These are phyloP conservation scores for Eucalyptus curtisii DNA, from an alignment of 345 rosid species.

Conservation along the genomic window DNA sequence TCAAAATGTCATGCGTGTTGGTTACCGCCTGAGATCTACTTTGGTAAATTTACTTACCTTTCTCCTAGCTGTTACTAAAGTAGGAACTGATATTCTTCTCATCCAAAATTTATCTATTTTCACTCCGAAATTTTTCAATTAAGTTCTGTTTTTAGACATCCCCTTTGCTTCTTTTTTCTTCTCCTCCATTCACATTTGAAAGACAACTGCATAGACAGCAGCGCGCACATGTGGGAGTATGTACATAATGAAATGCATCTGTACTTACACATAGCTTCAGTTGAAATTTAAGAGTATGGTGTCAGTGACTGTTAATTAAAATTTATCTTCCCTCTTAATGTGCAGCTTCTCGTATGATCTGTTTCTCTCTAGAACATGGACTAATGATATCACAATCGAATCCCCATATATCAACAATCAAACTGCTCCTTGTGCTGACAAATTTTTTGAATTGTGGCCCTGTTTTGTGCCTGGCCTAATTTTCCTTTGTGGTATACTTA, in stretches of 20 bases:
- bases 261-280: neutral
- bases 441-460: neutral
- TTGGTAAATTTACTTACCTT: slow-evolving; percentile 43
- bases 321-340: neutral
- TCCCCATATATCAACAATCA: neutral
- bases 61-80: neutral
- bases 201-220: neutral
- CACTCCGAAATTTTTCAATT: neutral
- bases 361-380: neutral
- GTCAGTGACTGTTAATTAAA: neutral
- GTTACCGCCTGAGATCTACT: slow-evolving; percentile 83
- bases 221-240: neutral
- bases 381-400: neutral
- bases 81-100: neutral
- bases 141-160: neutral
- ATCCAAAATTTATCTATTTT: neutral
- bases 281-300: neutral
- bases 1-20: slow-evolving; percentile 99
- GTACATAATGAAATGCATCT: neutral
- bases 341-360: neutral
- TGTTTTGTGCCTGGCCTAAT: neutral
- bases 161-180: neutral
- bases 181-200: neutral
- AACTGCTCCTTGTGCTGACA: neutral
- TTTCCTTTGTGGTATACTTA: neutral